Evolutionary conservation across 2,329 filamentous ascomycete genomes (phyloP).

Genomic region (Exutisphaerella laricina): DNA sequence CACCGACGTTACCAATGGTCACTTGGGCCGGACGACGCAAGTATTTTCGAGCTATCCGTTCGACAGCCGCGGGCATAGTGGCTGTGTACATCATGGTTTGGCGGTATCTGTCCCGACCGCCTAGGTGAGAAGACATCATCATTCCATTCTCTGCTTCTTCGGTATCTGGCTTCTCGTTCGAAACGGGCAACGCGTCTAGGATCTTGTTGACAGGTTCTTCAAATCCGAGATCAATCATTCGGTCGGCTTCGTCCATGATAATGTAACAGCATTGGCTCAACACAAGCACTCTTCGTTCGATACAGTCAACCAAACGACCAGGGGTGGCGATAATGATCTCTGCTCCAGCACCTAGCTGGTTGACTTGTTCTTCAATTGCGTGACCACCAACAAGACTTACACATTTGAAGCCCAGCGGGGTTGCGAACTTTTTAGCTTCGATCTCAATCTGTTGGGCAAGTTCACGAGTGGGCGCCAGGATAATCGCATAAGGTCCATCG

Average conservation of each 20-base stretch:
- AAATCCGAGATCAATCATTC: slow-evolving; percentile 98
- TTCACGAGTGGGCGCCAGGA: slow-evolving; percentile 93
- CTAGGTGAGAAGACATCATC: slow-evolving; percentile 76
- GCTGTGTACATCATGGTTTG: slow-evolving; percentile 99
- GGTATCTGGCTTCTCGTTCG: slow-evolving; percentile 90
- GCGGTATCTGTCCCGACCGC: slow-evolving; percentile 72
- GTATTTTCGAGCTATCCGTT: slow-evolving; percentile 96
- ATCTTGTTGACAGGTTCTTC: slow-evolving; percentile 98
- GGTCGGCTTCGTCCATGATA: slow-evolving; percentile 99
- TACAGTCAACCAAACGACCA: slow-evolving; percentile 92
- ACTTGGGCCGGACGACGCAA: slow-evolving; percentile 87
- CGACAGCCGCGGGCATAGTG: slow-evolving; percentile 88
- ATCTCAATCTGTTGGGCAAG: slow-evolving; percentile 95
- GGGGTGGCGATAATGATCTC: slow-evolving; percentile 99
- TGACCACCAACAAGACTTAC: slow-evolving; percentile 98
- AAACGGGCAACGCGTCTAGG: slow-evolving; percentile 83
- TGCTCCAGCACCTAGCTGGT: slow-evolving; percentile 81
- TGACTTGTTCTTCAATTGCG: slow-evolving; percentile 87
- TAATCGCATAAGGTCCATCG: slow-evolving; percentile 94
- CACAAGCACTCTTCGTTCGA: slow-evolving; percentile 85
- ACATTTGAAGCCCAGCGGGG: slow-evolving; percentile 83
- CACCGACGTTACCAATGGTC: slow-evolving; percentile 87
- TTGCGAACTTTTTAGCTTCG: slow-evolving; percentile 88
- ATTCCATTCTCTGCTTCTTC: slow-evolving; percentile 82
- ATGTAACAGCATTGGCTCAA: slow-evolving; percentile 96